Evolutionary conservation across 352 stramenopile species (phyloP).

Genomic region (Pythium dissotocum): DNA sequence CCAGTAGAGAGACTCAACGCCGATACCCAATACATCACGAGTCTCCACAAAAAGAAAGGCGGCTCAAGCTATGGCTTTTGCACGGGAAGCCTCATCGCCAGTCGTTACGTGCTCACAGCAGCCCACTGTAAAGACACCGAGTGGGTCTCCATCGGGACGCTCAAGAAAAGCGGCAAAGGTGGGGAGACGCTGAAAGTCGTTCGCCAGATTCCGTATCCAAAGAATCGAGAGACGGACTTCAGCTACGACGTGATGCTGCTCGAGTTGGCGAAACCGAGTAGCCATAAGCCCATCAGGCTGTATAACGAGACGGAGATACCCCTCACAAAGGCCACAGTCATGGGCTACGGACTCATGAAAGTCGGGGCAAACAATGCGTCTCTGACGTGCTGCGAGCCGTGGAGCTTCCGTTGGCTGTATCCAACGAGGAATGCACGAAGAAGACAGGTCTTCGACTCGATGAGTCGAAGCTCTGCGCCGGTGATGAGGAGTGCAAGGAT

Average conservation of each 20-base stretch:
- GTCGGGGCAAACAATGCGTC: not conserved
- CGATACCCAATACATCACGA: too few relatives aligned
- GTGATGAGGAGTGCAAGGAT: slow-evolving; percentile 14
- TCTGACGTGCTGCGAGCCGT: not conserved
- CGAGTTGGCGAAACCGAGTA: not conserved
- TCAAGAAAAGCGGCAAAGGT: too few relatives aligned
- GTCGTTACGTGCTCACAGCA: too few relatives aligned
- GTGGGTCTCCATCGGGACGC: too few relatives aligned
- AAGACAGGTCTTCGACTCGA: not conserved
- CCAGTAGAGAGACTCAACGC: too few relatives aligned
- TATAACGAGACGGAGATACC: not conserved
- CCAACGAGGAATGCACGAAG: not conserved
- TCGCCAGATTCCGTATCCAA: not conserved
- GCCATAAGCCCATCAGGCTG: not conserved
- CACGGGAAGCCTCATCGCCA: too few relatives aligned
- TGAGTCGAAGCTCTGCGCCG: slow-evolving; percentile 20
- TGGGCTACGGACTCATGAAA: not conserved
- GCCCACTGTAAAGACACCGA: too few relatives aligned
- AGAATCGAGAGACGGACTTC: not conserved
- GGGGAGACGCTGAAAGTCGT: too few relatives aligned
- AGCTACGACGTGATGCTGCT: not conserved
- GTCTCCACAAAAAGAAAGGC: too few relatives aligned
- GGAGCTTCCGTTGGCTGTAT: slow-evolving; percentile 1
- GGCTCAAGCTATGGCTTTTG: too few relatives aligned
- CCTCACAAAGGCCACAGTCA: not conserved